Evolutionary conservation across 495 filamentous ascomycete species (phyloP), one percentile per base, ranked within the genome.

Genomic region (Penicillium coprophilum): DNA sequence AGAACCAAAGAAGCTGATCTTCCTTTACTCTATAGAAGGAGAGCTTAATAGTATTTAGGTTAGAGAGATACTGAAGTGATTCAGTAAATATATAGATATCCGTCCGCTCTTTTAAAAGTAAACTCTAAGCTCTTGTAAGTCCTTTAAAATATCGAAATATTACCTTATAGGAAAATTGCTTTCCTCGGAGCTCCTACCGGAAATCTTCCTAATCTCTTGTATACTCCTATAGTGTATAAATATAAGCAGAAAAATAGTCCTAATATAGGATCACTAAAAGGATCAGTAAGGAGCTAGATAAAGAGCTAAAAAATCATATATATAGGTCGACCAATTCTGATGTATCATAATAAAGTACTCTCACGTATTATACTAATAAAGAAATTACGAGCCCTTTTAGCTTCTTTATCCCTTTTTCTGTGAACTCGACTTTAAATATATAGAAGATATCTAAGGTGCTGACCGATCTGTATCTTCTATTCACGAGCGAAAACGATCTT

Each of bases 1-100:
- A 23, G 31, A 56, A 56, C 54, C 24, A 56, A 41, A 56, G 46
- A 41, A 56, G 28, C 38, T 50, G 8, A 41, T 56, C 54, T 43
- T 56, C 54, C 11, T 50, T 41, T 8, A 12, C n/a, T 43, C 19
- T 12, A 44, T 38, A 1, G 34, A 49, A 56, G 9, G 46, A 49
- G 24, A 56, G 54, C 30, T 44, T 49, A 4, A 56, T 20, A 19
- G 32, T 38, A 19, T 23, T 56, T 5, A 56, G 31, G n/a, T 43
- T 30, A 7, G 19, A 47, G n/a, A 47, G 28, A 21, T 47, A 1
- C 46, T 17, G n/a, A 47, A 47, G 28, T 47, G 8, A 47, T 11
- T 31, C 32, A 0, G 4, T 28, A 23, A 56, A 45, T 20, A 24
- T 41, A 12, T 38, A 8, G 17, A 56, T 44, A 43, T 56, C 54